Evolutionary conservation across 768 basidiomycete genomes (phyloP), one percentile per base, ranked within the genome.

Genomic region (Exsudoporus frostii): DNA sequence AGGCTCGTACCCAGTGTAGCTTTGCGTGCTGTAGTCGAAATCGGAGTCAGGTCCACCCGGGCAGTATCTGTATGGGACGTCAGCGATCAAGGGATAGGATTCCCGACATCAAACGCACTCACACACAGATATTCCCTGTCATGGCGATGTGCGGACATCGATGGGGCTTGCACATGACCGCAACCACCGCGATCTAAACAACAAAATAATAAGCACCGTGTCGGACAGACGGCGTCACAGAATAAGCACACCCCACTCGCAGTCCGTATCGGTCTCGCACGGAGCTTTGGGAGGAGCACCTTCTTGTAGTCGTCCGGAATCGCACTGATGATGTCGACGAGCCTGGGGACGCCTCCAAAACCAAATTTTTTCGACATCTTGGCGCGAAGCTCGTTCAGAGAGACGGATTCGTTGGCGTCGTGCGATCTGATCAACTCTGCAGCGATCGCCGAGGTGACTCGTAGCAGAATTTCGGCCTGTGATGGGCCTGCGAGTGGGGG

Each of bases 141-240:
- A 99, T 97, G 8, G 97, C 97, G 51, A 99, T 98, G 74, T 99
- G 97, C 5, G 97, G 97, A 77, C 97, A 99, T 49, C 97, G 83
- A 77, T 99, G 97, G 2, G 97, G 97, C 66, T 98, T 99, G 76
- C 94, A 96, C 97, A 99, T 99, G n/a, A 99, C 96, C 9, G 97
- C 97, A 14, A 99, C 97, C 22, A 98, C 96, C 15, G 96, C 97
- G 53, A 98, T 95, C 93, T 96, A 55, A 20, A 29, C 50, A 19
- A 17, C 19, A 24, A 29, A 29, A 42, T 37, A 10, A 22, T 50
- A 11, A 54, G 50, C 19, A 19, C 39, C 13, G 7, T 22, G 19
- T 17, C 48, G 29, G 15, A n/a, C 19, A 9, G 20, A 48, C 15
- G 15, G 17, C 24, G n/a, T 20, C 17, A 9, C 7, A 8, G 39